Evolutionary conservation across 345 rosid species (phyloP), one percentile per base, ranked within the genome.

Genomic region (Cardamine chenopodiifolia): DNA sequence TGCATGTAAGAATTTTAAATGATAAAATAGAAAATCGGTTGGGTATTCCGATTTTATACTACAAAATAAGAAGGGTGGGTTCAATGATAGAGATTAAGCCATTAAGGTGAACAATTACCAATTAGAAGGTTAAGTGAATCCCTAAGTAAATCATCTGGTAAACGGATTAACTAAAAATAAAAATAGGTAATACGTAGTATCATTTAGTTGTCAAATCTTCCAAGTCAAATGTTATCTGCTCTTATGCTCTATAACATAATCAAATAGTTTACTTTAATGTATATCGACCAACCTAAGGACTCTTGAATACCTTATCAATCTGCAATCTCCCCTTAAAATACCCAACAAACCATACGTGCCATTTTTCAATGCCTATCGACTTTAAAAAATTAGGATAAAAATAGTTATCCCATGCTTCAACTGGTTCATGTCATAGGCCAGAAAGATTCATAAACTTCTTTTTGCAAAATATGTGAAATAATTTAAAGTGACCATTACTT

Each of bases 261-360:
- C 45, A 18, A 23, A 13, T 60, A 47, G 66, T 70, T 62, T 35
- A 32, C 7, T 32, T 25, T 34, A 55, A 55, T 77, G 80, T 62
- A 45, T 17, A 34, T 45, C 47, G 71, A 70, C 76, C 80, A 70
- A 77, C 72, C 76, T 47, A 34, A 23, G 18, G 67, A 76, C 57
- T 76, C 54, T 63, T 55, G 61, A 57, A 53, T 62, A n/a, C 55
- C 22, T 23, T 31, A 39, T 63, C 66, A 70, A 70, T 63, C 55
- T 70, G 80, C 80, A 62, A 12, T 26, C 63, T 28, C 71, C 20
- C 71, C 80, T 70, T 70, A 76, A 63, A 62, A 55, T n/a, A 25
- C 17, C 59, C 34, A 32, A 45, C 23, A 61, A 17, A 10, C 44
- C 70, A 44, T 60, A 40, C 26, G 17, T 40, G 11, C 50, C 55